These are phyloP conservation scores for Gastrolobium villosum DNA, from an alignment of 306 rosid species.

Conservation along the genomic window DNA sequence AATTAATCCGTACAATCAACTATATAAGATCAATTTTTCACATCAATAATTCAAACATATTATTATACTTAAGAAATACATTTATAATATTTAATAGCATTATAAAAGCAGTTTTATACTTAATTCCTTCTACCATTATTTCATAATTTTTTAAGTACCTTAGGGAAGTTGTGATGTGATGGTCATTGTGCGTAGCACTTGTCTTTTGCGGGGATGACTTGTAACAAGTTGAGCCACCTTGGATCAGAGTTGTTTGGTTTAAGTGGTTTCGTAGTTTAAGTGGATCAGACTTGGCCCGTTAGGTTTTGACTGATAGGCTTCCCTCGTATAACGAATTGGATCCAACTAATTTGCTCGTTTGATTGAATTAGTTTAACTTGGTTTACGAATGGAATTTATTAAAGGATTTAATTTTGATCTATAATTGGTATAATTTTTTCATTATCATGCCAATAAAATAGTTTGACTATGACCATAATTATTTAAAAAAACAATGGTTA, in stretches of 20 bases:
- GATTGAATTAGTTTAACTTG: background rate
- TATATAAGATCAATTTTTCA: background rate
- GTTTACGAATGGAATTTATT: background rate
- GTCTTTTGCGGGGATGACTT: background rate
- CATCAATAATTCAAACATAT: background rate
- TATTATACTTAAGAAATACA: background rate
- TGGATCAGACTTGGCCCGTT: conserved; percentile 10
- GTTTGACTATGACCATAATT: background rate
- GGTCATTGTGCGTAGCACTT: too few species aligned
- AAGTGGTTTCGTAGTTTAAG: background rate
- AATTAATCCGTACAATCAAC: background rate
- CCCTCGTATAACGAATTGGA: background rate
- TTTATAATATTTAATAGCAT: background rate
- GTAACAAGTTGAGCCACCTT: background rate
- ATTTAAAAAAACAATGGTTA: background rate
- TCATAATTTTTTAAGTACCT: too few species aligned
- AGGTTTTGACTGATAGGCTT: background rate
- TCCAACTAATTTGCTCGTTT: background rate
- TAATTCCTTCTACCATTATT: too few species aligned
- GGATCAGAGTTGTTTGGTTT: background rate
- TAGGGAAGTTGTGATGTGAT: too few species aligned
- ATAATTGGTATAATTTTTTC: background rate
- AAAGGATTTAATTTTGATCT: background rate
- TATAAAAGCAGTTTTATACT: too few species aligned
- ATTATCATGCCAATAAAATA: background rate